Evolutionary conservation across 441 rosid species (phyloP).

Genomic region (Omphalea diandra): DNA sequence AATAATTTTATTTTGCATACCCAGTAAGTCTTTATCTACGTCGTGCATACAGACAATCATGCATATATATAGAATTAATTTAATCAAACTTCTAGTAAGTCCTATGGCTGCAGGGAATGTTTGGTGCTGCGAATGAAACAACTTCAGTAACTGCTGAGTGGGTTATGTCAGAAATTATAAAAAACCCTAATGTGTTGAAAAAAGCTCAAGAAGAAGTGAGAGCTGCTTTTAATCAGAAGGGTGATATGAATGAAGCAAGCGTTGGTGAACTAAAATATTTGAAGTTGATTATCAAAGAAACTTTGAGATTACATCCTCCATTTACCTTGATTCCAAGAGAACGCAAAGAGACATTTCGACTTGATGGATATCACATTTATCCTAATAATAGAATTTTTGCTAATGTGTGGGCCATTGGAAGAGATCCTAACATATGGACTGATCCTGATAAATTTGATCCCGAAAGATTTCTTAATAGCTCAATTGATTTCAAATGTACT

Average conservation of each 20-base stretch:
- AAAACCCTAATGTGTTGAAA: background rate
- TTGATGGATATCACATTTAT: background rate
- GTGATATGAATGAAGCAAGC: background rate
- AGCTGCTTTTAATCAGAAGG: background rate
- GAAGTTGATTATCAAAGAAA: no score
- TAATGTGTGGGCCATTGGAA: constrained; percentile 1
- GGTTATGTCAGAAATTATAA: background rate
- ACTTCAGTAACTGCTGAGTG: background rate
- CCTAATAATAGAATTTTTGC: background rate
- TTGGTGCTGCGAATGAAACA: background rate
- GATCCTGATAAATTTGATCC: background rate
- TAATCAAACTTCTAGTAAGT: no score
- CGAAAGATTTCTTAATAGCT: background rate
- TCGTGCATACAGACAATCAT: no score
- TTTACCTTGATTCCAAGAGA: background rate
- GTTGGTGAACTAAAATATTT: no score
- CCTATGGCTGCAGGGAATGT: constrained; percentile 1
- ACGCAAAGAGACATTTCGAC: background rate
- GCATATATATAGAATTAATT: no score
- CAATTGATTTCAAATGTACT: background rate
- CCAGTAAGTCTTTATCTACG: no score
- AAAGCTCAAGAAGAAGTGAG: constrained; percentile 9
- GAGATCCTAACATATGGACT: background rate
- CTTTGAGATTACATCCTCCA: constrained; percentile 5
- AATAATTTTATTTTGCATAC: no score